Evolutionary conservation across 1,284 basidiomycete genomes (phyloP).

Genomic region (Fomitopsis schrenkii): DNA sequence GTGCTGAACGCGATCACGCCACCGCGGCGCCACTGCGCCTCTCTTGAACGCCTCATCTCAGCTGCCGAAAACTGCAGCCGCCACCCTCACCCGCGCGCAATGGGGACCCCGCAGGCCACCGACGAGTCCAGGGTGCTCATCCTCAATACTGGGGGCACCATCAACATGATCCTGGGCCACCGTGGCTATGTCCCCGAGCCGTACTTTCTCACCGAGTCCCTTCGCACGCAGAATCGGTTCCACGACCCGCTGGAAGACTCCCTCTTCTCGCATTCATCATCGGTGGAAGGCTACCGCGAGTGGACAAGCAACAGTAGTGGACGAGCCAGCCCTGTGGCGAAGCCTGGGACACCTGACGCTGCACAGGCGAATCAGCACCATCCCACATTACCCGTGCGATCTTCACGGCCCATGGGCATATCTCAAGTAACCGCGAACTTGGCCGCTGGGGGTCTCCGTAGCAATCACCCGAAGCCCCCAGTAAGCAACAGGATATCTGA

Average conservation of each 20-base stretch:
- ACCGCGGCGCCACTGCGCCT: not conserved
- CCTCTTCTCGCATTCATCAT: conserved; percentile 67
- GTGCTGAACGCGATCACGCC: not conserved
- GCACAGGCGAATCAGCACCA: conserved; percentile 21
- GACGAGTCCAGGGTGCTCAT: conserved; percentile 80
- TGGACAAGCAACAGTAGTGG: conserved; percentile 44
- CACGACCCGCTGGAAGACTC: conserved; percentile 84
- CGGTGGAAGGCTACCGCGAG: conserved; percentile 69
- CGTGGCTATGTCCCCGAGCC: conserved; percentile 87
- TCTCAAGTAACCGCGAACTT: conserved; percentile 30
- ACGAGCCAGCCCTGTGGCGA: conserved; percentile 11
- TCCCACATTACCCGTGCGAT: conserved; percentile 62
- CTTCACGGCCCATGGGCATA: conserved; percentile 63
- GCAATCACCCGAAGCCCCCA: conserved; percentile 29
- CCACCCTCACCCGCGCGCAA: conserved; percentile 14
- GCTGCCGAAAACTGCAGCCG: not conserved
- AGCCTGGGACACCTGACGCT: conserved; percentile 22
- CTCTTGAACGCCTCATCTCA: not conserved
- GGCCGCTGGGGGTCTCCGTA: conserved; percentile 17
- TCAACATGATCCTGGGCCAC: conserved; percentile 80
- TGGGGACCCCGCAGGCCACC: conserved; percentile 46
- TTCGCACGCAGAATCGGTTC: conserved; percentile 78
- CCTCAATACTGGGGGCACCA: conserved; percentile 83
- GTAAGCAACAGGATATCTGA: conserved; percentile 52
- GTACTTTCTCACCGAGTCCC: conserved; percentile 79